A percentile compares a stretch with the other conserved stretches of the same genome.
Evolutionary conservation across 306 rosid genomes (phyloP).

Genomic region (Vigna radiata): DNA sequence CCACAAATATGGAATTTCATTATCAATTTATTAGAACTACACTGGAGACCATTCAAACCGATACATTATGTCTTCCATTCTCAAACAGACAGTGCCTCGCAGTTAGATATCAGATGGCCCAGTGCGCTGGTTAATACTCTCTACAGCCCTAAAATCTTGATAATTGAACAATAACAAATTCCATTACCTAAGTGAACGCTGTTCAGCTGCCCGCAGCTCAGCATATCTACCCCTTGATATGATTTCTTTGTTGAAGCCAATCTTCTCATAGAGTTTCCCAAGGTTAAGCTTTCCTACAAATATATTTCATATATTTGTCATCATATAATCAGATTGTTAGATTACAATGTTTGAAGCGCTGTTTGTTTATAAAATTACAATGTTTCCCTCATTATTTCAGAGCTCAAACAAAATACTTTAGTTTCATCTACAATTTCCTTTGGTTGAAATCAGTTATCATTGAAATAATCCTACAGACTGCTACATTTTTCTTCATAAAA

Average conservation of each 20-base stretch:
- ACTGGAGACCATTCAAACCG: not conserved
- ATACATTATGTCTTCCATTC: constrained; percentile 12
- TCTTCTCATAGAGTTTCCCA: constrained; percentile 90
- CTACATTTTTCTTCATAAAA: constrained; percentile 24
- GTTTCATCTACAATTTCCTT: constrained; percentile 27
- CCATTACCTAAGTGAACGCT: constrained; percentile 83
- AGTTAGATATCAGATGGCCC: constrained; percentile 36
- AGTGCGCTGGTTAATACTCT: constrained; percentile 26
- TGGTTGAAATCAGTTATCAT: constrained; percentile 34
- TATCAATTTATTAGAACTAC: constrained; percentile 14
- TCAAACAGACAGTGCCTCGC: constrained; percentile 18
- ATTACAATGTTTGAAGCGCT: constrained; percentile 21
- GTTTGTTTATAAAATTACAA: constrained; percentile 31
- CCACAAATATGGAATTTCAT: constrained; percentile 2
- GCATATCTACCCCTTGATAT: constrained; percentile 92
- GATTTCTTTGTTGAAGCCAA: constrained; percentile 94
- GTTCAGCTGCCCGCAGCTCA: constrained; percentile 90
- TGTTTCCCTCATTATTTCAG: constrained; percentile 25
- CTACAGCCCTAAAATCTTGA: constrained; percentile 30
- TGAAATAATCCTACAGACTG: constrained; percentile 31
- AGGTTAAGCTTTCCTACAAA: constrained; percentile 78
- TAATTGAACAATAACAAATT: constrained; percentile 9
- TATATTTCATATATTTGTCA: constrained; percentile 41
- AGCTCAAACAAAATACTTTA: constrained; percentile 24
- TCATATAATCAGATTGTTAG: constrained; percentile 29